Percentiles rank a stretch among this genome's conserved stretches.
These are phyloP conservation scores for Hymenoscyphus scutula DNA, from an alignment of 2,329 filamentous ascomycete species.

Conservation along the genomic window DNA sequence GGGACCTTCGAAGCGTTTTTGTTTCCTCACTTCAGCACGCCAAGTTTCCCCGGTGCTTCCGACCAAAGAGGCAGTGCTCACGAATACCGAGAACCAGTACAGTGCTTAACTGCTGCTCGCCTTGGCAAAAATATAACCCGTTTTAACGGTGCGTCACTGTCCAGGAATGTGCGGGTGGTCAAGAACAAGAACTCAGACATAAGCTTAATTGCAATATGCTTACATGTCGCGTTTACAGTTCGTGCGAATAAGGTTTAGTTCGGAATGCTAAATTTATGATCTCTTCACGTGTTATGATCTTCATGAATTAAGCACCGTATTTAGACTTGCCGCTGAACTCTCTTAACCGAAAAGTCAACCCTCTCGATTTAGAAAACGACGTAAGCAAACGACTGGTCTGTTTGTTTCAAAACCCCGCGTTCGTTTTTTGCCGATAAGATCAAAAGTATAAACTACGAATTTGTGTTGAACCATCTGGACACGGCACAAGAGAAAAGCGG, in stretches of 20 bases:
- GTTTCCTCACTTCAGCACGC: too few relatives aligned
- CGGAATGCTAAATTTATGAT: neutral
- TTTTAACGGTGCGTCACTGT: neutral
- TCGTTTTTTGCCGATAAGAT: too few relatives aligned
- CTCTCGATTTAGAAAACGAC: too few relatives aligned
- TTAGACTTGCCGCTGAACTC: neutral
- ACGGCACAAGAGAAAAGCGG: neutral
- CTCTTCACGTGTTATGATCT: neutral
- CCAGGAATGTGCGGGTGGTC: neutral
- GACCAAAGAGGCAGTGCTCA: too few relatives aligned
- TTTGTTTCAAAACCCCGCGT: too few relatives aligned
- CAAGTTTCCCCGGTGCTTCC: too few relatives aligned
- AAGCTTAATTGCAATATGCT: neutral
- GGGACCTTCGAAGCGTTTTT: too few relatives aligned
- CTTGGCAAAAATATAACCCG: too few relatives aligned
- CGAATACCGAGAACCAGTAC: too few relatives aligned
- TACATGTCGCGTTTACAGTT: neutral
- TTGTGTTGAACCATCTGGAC: neutral
- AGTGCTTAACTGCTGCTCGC: too few relatives aligned
- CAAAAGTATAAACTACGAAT: neutral
- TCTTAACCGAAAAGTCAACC: neutral
- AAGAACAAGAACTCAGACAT: neutral
- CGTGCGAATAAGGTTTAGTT: neutral
- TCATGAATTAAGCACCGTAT: neutral
- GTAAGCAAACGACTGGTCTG: too few relatives aligned